A percentile compares a stretch with the other conserved stretches of the same genome.
These are phyloP conservation scores for Fusarium falciforme DNA, from an alignment of 2,329 filamentous ascomycete genomes.

Conservation along the genomic window DNA sequence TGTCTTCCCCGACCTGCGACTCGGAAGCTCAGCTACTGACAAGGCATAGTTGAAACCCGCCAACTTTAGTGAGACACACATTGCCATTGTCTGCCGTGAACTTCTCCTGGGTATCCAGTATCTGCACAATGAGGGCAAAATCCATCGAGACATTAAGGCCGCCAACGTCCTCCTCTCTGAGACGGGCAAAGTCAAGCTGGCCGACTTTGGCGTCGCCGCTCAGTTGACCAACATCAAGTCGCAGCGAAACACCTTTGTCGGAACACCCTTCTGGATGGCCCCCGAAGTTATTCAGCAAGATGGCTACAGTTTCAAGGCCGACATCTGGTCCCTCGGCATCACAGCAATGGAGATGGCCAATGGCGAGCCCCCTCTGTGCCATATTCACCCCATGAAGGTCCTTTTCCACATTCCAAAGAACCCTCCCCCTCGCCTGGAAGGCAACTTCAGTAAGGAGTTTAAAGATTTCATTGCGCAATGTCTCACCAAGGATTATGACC, in stretches of 20 bases:
- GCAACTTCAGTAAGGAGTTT: constrained; percentile 88
- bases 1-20: constrained; percentile 36
- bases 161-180: constrained; percentile 96
- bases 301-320: constrained; percentile 86
- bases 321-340: constrained; percentile 93
- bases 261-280: constrained; percentile 98
- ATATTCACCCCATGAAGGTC: constrained; percentile 93
- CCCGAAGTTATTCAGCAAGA: constrained; percentile 93
- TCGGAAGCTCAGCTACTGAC: constrained; percentile 7
- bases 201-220: constrained; percentile 96
- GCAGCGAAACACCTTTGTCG: constrained; percentile 96
- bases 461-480: constrained; percentile 94
- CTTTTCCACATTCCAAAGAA: constrained; percentile 93
- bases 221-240: constrained; percentile 98
- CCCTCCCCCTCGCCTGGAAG: constrained; percentile 84
- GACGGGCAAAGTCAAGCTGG: constrained; percentile 90
- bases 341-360: constrained; percentile 91
- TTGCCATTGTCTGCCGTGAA: constrained; percentile 94
- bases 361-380: constrained; percentile 88
- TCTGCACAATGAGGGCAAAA: constrained; percentile 92
- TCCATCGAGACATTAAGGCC: constrained; percentile 96
- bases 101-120: constrained; percentile 92
- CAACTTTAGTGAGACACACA: constrained; percentile 87
- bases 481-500: constrained; percentile 90
- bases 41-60: constrained; percentile 82